Conservation (phyloP, 176 grass and related monocot genomes). For the Oryza punctata region DNA sequence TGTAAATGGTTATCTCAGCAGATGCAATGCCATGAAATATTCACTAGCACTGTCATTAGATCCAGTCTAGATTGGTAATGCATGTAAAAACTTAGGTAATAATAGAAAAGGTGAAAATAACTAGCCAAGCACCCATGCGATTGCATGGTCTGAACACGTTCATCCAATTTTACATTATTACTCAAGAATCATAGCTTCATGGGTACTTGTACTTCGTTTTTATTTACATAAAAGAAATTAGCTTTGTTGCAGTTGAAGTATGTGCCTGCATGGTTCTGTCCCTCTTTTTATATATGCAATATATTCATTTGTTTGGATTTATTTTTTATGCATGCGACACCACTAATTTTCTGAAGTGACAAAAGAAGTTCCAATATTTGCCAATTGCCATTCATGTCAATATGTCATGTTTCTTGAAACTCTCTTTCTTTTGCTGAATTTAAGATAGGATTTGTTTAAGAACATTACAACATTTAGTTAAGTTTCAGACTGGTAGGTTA, state of each 20-base stretch:
- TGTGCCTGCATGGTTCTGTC: not conserved
- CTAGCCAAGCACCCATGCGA: not conserved
- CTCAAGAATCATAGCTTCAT: not conserved
- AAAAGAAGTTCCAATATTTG: not conserved
- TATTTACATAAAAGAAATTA: not conserved
- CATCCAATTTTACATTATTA: not conserved
- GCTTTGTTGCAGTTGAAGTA: not conserved
- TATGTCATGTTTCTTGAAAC: not conserved
- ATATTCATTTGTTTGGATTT: not conserved
- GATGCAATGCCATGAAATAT: not conserved
- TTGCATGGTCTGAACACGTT: not conserved
- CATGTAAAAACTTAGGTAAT: not conserved
- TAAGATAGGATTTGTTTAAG: not conserved
- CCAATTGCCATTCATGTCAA: not conserved
- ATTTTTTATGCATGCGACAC: not conserved
- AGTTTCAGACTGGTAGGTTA: not conserved
- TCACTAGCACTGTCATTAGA: constrained; percentile 6
- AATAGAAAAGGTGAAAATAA: not conserved
- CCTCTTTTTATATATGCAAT: no score
- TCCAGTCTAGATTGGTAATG: constrained; percentile 19
- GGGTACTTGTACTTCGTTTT: not conserved
- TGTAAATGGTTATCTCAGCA: not conserved
- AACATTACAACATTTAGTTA: not conserved
- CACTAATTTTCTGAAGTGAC: not conserved
- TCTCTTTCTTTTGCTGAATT: constrained; percentile 11